Conservation (phyloP, 1,284 basidiomycete species). For the Spongiforma sp. region DNA sequence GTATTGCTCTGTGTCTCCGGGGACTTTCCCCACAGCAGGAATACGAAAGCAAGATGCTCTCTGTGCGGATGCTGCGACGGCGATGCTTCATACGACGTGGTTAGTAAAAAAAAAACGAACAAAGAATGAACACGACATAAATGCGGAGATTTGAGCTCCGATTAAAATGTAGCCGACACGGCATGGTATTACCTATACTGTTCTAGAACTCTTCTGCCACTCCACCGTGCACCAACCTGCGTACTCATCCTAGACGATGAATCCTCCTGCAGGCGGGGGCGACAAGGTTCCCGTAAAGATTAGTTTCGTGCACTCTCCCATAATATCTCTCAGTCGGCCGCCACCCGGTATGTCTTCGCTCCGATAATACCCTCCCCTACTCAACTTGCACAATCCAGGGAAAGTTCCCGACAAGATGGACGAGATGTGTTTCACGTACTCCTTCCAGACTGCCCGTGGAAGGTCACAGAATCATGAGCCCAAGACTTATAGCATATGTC, state of each 20-base stretch:
- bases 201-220: too few species aligned
- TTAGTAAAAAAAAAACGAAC: constrained; percentile 13
- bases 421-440: constrained; percentile 78
- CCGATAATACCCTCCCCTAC: neutral
- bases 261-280: constrained; percentile 19
- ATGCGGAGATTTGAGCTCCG: constrained; percentile 25
- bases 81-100: constrained; percentile 78
- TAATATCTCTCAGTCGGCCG: constrained; percentile 33
- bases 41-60: constrained; percentile 48
- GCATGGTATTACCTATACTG: neutral
- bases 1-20: constrained; percentile 78
- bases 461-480: constrained; percentile 61
- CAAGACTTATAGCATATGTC: constrained; percentile 67
- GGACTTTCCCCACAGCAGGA: constrained; percentile 89
- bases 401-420: constrained; percentile 62
- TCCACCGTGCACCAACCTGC: neutral
- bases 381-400: constrained; percentile 42
- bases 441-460: constrained; percentile 66
- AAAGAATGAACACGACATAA: neutral
- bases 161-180: constrained; percentile 18
- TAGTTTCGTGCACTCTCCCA: constrained; percentile 29
- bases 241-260: constrained; percentile 19
- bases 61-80: constrained; percentile 81
- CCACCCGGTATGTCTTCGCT: constrained; percentile 24
- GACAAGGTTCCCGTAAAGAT: constrained; percentile 25